Base-by-base conservation (phyloP, 139 green algal genomes). In the Diplosphaera chodatii region DNA sequence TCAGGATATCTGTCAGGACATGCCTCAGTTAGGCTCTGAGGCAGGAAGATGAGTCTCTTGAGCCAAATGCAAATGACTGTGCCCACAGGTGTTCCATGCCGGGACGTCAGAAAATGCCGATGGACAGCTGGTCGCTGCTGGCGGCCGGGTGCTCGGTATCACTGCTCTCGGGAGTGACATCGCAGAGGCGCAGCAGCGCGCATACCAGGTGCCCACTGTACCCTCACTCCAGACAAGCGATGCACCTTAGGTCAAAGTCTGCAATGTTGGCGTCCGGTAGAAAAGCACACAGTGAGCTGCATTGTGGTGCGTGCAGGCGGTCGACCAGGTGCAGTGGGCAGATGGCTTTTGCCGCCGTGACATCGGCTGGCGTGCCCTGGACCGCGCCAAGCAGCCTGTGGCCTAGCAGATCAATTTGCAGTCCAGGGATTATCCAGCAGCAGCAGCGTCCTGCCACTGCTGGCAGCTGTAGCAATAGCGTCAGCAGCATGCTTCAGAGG, bases 331-430 rank as follows among this genome's bases (percentile, higher is more conserved):
- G 32, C 33, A 91, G 33, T 97, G 88, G 86, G 71, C 81, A 15
- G 88, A 94, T 27, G 90, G 85, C 13, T 96, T 93, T 73, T 96
- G 89, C 77, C 80, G 92, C 31, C 83, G 77, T 10, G 92, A 97
- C 75, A 97, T 97, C 64, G 92, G 88, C 23, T 97, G 89, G 89
- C 76, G 90, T 25, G 92, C 90, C 8, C 75, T 97, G 32, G 78
- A 70, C 4, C 48, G 48, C 8, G 18, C 3, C 16, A 59, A 59
- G 48, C 18, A 25, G 18, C 3, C 48, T 10, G 48, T 18, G 48
- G 48, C 18, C n/a, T n/a, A n/a, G n/a, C n/a, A n/a, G n/a, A n/a
- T n/a, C n/a, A n/a, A n/a, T n/a, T n/a, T n/a, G n/a, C n/a, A n/a
- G n/a, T n/a, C n/a, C n/a, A n/a, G n/a, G n/a, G n/a, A n/a, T n/a